Evolutionary conservation across 305 asterid species (phyloP).

Genomic region (Fraxinus velutina): DNA sequence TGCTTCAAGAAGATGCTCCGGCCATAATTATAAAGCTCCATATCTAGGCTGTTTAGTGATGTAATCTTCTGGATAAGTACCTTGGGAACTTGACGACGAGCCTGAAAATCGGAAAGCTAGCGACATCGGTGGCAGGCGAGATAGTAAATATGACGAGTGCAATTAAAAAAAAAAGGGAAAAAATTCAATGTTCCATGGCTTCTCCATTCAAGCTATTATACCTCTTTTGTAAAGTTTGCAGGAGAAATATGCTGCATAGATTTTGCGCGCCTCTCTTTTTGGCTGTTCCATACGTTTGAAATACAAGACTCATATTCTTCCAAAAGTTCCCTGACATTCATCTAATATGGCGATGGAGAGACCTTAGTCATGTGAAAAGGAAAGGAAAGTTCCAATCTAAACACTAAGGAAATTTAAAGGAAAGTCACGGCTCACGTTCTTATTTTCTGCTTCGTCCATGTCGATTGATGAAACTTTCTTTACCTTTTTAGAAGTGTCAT

Average conservation of each 20-base stretch:
- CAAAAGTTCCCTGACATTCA: constrained; percentile 63
- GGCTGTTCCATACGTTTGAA: constrained; percentile 44
- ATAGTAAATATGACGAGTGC: not conserved
- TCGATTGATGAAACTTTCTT: constrained; percentile 35
- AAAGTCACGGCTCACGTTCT: constrained; percentile 42
- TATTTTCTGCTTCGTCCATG: constrained; percentile 33
- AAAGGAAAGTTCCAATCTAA: constrained; percentile 4
- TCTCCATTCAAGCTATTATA: constrained; percentile 25
- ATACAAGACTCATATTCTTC: constrained; percentile 63
- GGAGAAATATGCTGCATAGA: constrained; percentile 64
- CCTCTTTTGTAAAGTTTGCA: constrained; percentile 89
- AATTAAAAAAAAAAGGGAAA: not conserved
- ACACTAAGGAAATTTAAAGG: not conserved
- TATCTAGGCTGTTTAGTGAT: constrained; percentile 65
- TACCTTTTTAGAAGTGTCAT: constrained; percentile 27
- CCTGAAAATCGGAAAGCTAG: constrained; percentile 39
- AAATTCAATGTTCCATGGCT: not conserved
- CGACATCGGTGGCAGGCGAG: constrained; percentile 1
- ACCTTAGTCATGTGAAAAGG: constrained; percentile 8
- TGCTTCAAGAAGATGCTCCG: constrained; percentile 59
- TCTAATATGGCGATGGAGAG: constrained; percentile 40
- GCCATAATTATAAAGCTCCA: constrained; percentile 74
- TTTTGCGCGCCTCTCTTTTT: constrained; percentile 52
- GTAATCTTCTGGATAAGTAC: constrained; percentile 58
- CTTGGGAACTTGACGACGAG: constrained; percentile 55